These are phyloP conservation scores for Stipa capillata DNA, from an alignment of 176 grass and related monocot genomes.

Conservation along the genomic window DNA sequence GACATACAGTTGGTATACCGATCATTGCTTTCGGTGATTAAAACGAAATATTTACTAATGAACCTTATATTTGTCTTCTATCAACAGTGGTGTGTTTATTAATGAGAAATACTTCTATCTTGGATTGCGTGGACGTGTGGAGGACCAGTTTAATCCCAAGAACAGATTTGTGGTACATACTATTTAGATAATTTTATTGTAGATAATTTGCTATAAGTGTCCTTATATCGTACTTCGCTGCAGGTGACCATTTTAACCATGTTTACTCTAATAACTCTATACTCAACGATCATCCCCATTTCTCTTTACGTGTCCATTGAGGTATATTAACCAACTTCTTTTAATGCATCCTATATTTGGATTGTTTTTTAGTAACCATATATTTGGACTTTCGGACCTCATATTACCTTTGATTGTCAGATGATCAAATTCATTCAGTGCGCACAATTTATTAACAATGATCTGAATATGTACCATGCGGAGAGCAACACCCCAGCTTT, in stretches of 20 bases:
- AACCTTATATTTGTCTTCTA: slow-evolving; percentile 18
- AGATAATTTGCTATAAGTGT: background rate
- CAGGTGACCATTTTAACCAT: slow-evolving; percentile 97
- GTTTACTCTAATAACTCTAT: slow-evolving; percentile 98
- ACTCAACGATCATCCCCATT: slow-evolving; percentile 99
- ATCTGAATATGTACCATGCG: slow-evolving; percentile 95
- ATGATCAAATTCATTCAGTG: slow-evolving; percentile 99
- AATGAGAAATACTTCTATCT: slow-evolving; percentile 91
- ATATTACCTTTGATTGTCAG: slow-evolving; percentile 45
- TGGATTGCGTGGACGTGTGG: slow-evolving; percentile 59
- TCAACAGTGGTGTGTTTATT: slow-evolving; percentile 93
- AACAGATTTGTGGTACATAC: slow-evolving; percentile 89
- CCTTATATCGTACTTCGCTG: slow-evolving; percentile 27
- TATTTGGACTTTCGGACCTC: slow-evolving; percentile 9
- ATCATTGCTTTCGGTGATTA: background rate
- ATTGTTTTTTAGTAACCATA: too few relatives aligned
- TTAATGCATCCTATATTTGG: slow-evolving; percentile 5
- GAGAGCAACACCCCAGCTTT: slow-evolving; percentile 86
- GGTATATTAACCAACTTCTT: slow-evolving; percentile 42
- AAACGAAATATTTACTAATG: too few relatives aligned
- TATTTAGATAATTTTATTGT: slow-evolving; percentile 14
- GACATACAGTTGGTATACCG: background rate
- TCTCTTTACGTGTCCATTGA: slow-evolving; percentile 99
- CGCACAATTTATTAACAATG: slow-evolving; percentile 95
- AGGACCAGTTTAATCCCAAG: slow-evolving; percentile 82